Base-by-base conservation (phyloP, 2,329 filamentous ascomycete species). In the Aureobasidium musti region DNA sequence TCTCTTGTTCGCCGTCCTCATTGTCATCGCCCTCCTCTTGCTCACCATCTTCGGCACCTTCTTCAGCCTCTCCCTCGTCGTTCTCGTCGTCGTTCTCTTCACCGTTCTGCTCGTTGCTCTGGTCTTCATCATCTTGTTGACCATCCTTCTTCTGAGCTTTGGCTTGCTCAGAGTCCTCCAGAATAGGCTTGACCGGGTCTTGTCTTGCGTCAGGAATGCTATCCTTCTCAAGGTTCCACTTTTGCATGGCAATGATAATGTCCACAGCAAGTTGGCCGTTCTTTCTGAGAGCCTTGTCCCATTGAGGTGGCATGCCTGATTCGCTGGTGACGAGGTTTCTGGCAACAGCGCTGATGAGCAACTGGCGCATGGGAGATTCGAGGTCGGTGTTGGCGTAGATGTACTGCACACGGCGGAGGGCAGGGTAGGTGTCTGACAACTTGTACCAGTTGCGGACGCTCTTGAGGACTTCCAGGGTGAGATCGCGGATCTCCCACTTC, bases 211-310 rank as follows among this genome's bases (percentile, higher is more conserved):
- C 82, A 10, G 83, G 83, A 19, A 85, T 78, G 21, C 74, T 73
- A 28, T 79, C 76, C 66, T 79, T 78, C 52, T 83, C 81, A 43
- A 85, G 73, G 49, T 81, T 75, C 83, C 83, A 85, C 69, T 82
- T 81, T 76, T 85, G 83, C 70, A 85, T 82, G 4, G 79, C 78
- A 37, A 79, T 74, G 69, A 85, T 83, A 66, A 85, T 80, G 70
- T 85, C 83, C 49, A 85, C 83, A 2, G 82, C 83, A 63, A 85
- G 73, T 71, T 84, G 81, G 0, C 83, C 83, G 69, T 85, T 84
- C 75, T 82, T 82, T 72, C 80, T 76, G 60, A 85, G 74, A 7
- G 83, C 83, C 71, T 81, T 82, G 70, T 83, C 82, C 83, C 83
- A 85, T 70, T 85, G 82, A 41, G 74, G 69, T 1, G 83, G 83